Base-by-base conservation (phyloP, 495 filamentous ascomycete genomes). In the Cercophora scortea region DNA sequence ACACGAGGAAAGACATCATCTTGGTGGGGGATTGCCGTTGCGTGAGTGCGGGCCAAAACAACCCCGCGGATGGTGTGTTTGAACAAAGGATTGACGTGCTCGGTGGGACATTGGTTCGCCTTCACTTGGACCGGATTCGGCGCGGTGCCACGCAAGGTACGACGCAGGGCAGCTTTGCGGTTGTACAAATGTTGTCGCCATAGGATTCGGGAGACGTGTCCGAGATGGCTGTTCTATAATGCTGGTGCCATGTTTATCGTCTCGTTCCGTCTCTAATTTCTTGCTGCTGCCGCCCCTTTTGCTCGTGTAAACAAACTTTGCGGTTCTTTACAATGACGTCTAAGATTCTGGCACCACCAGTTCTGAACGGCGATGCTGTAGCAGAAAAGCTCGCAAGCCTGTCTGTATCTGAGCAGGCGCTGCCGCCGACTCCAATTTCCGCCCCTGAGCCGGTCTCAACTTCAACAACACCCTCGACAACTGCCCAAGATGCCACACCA, bases 321-420 rank as follows among this genome's bases (percentile, higher is more conserved):
- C 42, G 49, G 3, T 12, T 8, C 19, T 34, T 35, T 2, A 32
- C n/a, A 8, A 38, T 46, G 33, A 18, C 34, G 5, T 36, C 41
- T 11, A 16, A 49, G 8, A 32, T 48, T 12, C 25, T 46, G 15
- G 11, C 39, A 39, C 44, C 7, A 40, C 38, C 1, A n/a, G 11
- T n/a, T 6, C 10, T 15, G 8, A 33, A 10, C 18, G n/a, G 18
- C 33, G 15, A 25, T 15, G 15, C 32, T 8, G n/a, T 16, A 7
- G 47, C 42, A 9, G 51, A 54, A 32, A 58, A 58, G 42, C 51
- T 54, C 1, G 36, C 34, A 4, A 40, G 19, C 6, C 19, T 54
- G 15, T 42, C 51, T 16, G 32, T 58, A 4, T 34, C 47, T 15
- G 51, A 58, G 32, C 25, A 51, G 6, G 34, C 10, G 8, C 13